Evolutionary conservation across 768 basidiomycete species (phyloP), one percentile per base, ranked within the genome.

Genomic region (Lactarius sanguifluus): DNA sequence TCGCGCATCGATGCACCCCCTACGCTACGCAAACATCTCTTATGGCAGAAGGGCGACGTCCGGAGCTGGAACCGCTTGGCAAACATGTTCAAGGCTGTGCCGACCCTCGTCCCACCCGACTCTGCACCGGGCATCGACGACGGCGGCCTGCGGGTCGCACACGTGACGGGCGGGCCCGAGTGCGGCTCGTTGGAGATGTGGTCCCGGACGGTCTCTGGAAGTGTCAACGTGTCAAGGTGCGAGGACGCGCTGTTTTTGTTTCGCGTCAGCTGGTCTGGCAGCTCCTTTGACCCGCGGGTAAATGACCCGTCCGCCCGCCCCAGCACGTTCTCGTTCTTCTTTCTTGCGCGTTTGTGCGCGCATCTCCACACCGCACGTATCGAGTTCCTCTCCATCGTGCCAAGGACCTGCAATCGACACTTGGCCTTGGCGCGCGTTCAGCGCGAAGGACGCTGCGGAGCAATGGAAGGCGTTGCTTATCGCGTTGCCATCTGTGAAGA

Each of bases 11-110:
- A 59, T 20, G 66, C 57, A 0, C 62, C 50, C 7, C 13, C 50
- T 1, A 67, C 66, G 2, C 61, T 63, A 20, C 66, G 66, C 50
- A 34, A 50, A 28, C 57, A 58, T 25, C 38, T 67, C 47, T 55
- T 62, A 50, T 67, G 66, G 66, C 66, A 40, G 3, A 34, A 30
- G 23, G 58, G 50, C 55, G 41, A 50, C 1, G 38, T 66, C 5
- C 25, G 56, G 20, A 62, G 32, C 30, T 62, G 65, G 61, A 36
- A 52, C 3, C 61, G 61, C 8, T 66, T 61, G 65, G 4, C 56
- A 5, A 5, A 30, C 32, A 18, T 67, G 30, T 20, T 67, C 30
- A 4, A 4, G 1, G 32, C 32, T 2, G 59, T 67, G 62, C 66
- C 41, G 23, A 30, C n/a, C 8, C 23, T 62, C 38, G 38, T 66